Conservation (phyloP, 345 rosid species). For the Lagerstroemia speciosa region DNA sequence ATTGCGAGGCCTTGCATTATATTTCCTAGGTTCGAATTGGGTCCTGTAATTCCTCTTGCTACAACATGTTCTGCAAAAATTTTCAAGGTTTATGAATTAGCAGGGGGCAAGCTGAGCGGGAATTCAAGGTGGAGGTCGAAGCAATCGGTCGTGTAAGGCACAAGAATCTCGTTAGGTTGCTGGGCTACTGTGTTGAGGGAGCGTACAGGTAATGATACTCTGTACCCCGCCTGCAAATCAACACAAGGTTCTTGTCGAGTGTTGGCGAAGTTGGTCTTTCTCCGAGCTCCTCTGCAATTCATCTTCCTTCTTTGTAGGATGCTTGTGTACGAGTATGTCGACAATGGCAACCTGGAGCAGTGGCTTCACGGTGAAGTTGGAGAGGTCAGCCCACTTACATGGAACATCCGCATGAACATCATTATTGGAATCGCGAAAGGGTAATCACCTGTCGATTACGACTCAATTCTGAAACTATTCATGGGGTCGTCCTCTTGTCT, state of each 20-base stretch:
- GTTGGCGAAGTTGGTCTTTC: conserved; percentile 1
- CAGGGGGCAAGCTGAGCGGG: conserved; percentile 98
- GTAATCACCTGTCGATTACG: conserved; percentile 23
- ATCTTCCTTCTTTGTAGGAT: conserved; percentile 32
- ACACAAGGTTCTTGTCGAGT: conserved; percentile 1
- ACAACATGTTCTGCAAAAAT: too few relatives aligned
- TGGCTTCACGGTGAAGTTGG: conserved; percentile 97
- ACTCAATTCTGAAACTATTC: not conserved
- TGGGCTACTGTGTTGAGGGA: conserved; percentile 93
- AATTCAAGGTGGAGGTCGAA: conserved; percentile 93
- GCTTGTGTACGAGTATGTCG: conserved; percentile 89
- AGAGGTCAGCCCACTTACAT: conserved; percentile 67
- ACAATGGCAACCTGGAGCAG: conserved; percentile 89
- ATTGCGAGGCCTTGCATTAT: too few relatives aligned
- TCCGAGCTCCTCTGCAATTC: not conserved
- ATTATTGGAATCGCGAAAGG: conserved; percentile 88
- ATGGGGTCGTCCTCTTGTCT: not conserved
- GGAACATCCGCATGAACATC: conserved; percentile 82
- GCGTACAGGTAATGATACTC: conserved; percentile 59
- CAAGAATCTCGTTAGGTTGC: conserved; percentile 83
- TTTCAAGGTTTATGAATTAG: not conserved
- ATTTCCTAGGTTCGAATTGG: too few relatives aligned
- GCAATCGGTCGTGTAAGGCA: conserved; percentile 87
- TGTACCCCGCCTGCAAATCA: not conserved
- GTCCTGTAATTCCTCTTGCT: too few relatives aligned